Conservation (phyloP, 2,329 filamentous ascomycete species). For the Pseudogymnoascus verrucosus region DNA sequence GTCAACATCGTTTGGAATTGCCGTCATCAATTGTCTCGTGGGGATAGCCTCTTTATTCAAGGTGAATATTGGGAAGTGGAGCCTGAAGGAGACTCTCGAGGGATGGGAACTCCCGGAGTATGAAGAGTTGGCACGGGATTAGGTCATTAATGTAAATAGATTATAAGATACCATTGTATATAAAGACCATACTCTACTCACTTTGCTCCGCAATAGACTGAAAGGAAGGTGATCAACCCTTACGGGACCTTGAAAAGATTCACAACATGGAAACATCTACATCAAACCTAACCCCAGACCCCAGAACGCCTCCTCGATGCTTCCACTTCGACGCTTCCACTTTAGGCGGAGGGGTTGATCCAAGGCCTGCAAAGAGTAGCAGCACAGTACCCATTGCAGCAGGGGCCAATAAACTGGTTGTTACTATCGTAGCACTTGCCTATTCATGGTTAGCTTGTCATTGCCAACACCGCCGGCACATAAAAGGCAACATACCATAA, state of each 20-base stretch:
- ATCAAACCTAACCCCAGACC: not conserved
- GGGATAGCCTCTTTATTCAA: slow-evolving; percentile 27
- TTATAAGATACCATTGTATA: not conserved
- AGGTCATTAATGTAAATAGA: slow-evolving; percentile 14
- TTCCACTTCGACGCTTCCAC: not conserved
- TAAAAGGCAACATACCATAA: slow-evolving; percentile 27
- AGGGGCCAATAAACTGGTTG: slow-evolving; percentile 3
- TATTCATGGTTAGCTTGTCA: not conserved
- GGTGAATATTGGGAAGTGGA: slow-evolving; percentile 27
- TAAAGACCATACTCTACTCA: not conserved
- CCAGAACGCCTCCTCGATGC: not conserved
- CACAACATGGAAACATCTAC: not conserved
- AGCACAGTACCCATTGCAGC: slow-evolving; percentile 22
- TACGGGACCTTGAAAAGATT: not conserved
- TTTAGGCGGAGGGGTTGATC: not conserved
- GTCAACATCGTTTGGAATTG: slow-evolving; percentile 27
- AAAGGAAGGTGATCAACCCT: not conserved
- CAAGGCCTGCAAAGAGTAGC: slow-evolving; percentile 13
- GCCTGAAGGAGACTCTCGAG: slow-evolving; percentile 28
- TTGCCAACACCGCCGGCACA: not conserved
- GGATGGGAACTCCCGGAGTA: slow-evolving; percentile 31
- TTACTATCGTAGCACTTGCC: slow-evolving; percentile 10
- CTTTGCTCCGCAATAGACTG: not conserved
- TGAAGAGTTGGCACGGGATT: slow-evolving; percentile 23
- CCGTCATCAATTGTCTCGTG: slow-evolving; percentile 26